Conservation (phyloP, 2,329 filamentous ascomycete species). For the Ceratocystis cubensis region DNA sequence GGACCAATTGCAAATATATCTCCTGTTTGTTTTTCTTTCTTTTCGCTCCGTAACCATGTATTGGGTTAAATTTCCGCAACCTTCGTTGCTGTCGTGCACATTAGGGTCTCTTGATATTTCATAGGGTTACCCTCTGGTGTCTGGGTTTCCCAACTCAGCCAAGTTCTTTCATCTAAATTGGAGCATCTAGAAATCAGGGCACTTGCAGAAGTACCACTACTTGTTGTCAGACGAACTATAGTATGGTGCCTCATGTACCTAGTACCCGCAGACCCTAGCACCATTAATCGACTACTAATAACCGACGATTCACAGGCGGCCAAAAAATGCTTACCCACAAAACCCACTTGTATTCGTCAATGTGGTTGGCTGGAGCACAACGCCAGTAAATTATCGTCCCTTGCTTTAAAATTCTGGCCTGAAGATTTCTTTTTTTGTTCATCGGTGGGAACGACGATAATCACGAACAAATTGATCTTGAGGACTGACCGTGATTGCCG, state of each 20-base stretch:
- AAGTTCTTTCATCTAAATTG: background rate
- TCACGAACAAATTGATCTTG: background rate
- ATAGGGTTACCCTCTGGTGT: too few relatives aligned
- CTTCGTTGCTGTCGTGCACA: too few relatives aligned
- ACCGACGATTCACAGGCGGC: constrained; percentile 31
- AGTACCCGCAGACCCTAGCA: background rate
- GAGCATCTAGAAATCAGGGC: background rate
- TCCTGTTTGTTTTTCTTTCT: too few relatives aligned
- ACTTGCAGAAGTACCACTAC: background rate
- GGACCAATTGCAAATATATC: too few relatives aligned
- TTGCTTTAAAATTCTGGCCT: constrained; percentile 4
- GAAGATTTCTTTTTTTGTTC: constrained; percentile 4
- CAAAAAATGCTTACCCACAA: constrained; percentile 31
- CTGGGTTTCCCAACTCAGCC: background rate
- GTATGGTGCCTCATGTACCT: background rate
- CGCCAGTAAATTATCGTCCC: constrained; percentile 1
- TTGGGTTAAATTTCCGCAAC: too few relatives aligned
- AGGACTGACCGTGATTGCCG: too few relatives aligned
- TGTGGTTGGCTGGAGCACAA: constrained; percentile 7
- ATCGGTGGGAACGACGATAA: background rate
- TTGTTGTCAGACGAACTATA: too few relatives aligned
- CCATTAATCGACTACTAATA: constrained; percentile 8
- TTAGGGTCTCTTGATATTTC: too few relatives aligned
- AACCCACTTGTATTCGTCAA: constrained; percentile 4
- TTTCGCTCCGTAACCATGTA: too few relatives aligned